Evolutionary conservation across 352 stramenopile genomes (phyloP), one percentile per base, ranked within the genome.

Genomic region (Phytophthora rubi): DNA sequence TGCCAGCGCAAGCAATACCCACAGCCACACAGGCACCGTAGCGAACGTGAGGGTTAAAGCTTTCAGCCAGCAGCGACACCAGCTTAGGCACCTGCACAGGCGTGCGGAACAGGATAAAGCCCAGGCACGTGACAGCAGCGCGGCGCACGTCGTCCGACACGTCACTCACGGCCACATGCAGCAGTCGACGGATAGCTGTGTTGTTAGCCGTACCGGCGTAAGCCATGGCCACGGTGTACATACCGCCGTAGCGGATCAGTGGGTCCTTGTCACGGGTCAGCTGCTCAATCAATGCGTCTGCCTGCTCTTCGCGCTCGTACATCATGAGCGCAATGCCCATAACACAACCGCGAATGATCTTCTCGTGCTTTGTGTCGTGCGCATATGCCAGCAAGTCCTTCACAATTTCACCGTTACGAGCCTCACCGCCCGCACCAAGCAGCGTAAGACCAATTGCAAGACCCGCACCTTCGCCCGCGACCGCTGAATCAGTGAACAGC

Each of bases 1-100:
- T 98, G 52, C 97, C 97, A 32, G 97, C 95, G 79, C 98, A 99
- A 16, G 97, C 97, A 76, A 99, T 99, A 39, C 97, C 98, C 7
- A 99, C 96, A 2, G 98, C 98, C 62, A 99, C 98, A 80, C 97
- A 99, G 62, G 97, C 97, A 12, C 98, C 98, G 80, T 99, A 99
- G 49, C 98, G 95, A 33, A 99, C 98, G 83, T 99, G 97, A 42
- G 98, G 97, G 83, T 99, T 99, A 83, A 99, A 99, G 70, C 91
- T 99, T 71, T 99, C 98, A 2, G 98, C 89, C n/a, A 99, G 81
- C 33, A 99, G 83, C 48, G 90, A 94, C 35, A 98, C 94, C 39
- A 98, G 70, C 68, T 95, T 95, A 4, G 89, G 89, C 35, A 96
- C 89, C 61, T 98, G 95, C 65, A 99, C 94, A 13, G 97, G 97